Percentiles rank a stretch among this genome's conserved stretches.
Evolutionary conservation across 2,329 filamentous ascomycete species (phyloP).

Genomic region (Penicillium rolfsii): DNA sequence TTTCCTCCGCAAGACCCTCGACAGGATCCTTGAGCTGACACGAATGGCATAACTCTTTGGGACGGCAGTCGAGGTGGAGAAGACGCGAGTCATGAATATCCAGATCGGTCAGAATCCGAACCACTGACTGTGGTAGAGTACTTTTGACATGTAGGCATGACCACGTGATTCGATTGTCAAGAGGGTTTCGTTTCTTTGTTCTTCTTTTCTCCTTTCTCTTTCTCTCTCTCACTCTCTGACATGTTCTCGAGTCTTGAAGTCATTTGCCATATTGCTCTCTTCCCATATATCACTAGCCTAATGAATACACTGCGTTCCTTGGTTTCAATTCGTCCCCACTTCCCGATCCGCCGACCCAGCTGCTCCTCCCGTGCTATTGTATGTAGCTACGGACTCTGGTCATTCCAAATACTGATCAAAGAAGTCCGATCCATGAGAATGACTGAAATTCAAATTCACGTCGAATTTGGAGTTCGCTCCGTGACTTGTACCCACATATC

Average conservation of each 20-base stretch:
- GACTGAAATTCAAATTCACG: background rate
- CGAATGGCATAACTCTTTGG: no score
- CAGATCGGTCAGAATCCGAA: no score
- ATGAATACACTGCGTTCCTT: background rate
- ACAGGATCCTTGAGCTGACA: no score
- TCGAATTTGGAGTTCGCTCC: slow-evolving; percentile 2
- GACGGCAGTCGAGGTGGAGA: no score
- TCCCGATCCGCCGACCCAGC: background rate
- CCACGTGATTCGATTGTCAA: no score
- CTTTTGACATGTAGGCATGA: no score
- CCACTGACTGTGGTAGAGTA: no score
- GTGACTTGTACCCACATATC: slow-evolving; percentile 26
- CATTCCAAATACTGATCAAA: background rate
- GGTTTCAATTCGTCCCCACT: background rate
- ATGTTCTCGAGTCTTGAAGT: background rate
- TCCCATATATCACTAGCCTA: background rate
- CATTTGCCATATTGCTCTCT: background rate
- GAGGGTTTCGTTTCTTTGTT: background rate
- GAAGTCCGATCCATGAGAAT: background rate
- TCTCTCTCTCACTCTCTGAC: background rate
- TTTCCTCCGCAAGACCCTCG: no score
- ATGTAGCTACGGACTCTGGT: background rate
- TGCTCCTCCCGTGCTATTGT: background rate
- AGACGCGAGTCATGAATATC: no score
- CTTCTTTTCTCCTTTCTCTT: no score